A percentile compares a stretch with the other conserved stretches of the same genome.
Evolutionary conservation across 345 rosid species (phyloP).

Genomic region (Murraya koenigii): DNA sequence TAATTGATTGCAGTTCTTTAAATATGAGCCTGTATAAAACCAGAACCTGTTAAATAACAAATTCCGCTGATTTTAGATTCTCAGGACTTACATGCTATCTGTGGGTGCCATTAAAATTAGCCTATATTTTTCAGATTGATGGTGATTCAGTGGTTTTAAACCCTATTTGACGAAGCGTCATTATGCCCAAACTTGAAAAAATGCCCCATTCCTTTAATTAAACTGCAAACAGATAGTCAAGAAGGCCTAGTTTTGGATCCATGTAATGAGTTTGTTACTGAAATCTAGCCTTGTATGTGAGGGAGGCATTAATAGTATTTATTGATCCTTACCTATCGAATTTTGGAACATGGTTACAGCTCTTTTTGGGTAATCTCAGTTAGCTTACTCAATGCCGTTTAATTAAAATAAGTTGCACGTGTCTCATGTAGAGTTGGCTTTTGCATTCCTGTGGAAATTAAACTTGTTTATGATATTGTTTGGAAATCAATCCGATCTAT

Average conservation of each 20-base stretch:
- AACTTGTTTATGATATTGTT: neutral
- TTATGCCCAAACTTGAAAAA: neutral
- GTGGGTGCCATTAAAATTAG: neutral
- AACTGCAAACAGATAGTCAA: neutral
- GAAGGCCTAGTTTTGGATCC: neutral
- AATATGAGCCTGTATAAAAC: neutral
- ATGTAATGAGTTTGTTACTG: neutral
- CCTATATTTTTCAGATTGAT: neutral
- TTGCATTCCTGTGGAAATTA: neutral
- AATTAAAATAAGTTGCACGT: neutral
- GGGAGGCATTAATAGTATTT: too few species aligned
- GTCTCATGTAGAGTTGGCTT: neutral
- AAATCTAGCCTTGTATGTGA: neutral
- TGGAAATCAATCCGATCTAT: too few species aligned
- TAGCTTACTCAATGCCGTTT: neutral
- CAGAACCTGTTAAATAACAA: neutral
- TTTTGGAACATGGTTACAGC: too few species aligned
- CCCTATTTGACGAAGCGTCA: neutral
- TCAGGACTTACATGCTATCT: neutral
- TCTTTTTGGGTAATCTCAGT: neutral
- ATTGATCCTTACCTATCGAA: neutral
- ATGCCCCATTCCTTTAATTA: neutral
- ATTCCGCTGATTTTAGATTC: neutral
- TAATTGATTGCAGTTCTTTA: neutral
- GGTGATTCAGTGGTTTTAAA: neutral